Conservation (phyloP, 768 basidiomycete species). For the Suillus subluteus region DNA sequence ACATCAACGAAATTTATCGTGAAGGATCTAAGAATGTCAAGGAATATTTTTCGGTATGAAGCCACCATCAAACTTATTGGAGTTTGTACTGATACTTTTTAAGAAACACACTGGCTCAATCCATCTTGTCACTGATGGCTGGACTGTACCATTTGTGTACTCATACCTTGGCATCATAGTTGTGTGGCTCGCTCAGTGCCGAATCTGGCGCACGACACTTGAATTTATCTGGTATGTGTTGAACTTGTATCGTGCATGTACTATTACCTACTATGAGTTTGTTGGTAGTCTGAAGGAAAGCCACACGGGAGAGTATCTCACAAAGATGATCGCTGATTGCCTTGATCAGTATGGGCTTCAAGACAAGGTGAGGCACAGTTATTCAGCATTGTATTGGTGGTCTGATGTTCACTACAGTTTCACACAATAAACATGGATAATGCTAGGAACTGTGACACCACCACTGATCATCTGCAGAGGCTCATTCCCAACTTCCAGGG, state of each 20-base stretch:
- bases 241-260: too few relatives aligned
- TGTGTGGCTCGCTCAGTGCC: constrained; percentile 31
- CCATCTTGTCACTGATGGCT: constrained; percentile 39
- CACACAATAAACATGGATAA: constrained; percentile 37
- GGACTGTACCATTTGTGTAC: constrained; percentile 33
- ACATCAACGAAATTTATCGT: constrained; percentile 21
- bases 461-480: constrained; percentile 24
- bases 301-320: constrained; percentile 35
- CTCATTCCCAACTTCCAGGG: constrained; percentile 31
- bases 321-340: constrained; percentile 28
- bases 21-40: constrained; percentile 17
- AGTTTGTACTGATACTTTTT: background rate
- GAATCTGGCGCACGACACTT: constrained; percentile 31
- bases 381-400: too few relatives aligned
- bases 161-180: constrained; percentile 38
- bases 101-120: constrained; percentile 15
- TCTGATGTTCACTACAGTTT: constrained; percentile 21
- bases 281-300: background rate
- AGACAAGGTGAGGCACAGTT: background rate
- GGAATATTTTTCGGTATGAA: constrained; percentile 25
- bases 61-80: too few relatives aligned
- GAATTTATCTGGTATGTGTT: constrained; percentile 10
- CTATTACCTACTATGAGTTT: too few relatives aligned
- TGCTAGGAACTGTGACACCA: constrained; percentile 34
- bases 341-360: constrained; percentile 30